These are phyloP conservation scores for Fusarium sulawesiense DNA, from an alignment of 2,329 filamentous ascomycete genomes.

Conservation along the genomic window DNA sequence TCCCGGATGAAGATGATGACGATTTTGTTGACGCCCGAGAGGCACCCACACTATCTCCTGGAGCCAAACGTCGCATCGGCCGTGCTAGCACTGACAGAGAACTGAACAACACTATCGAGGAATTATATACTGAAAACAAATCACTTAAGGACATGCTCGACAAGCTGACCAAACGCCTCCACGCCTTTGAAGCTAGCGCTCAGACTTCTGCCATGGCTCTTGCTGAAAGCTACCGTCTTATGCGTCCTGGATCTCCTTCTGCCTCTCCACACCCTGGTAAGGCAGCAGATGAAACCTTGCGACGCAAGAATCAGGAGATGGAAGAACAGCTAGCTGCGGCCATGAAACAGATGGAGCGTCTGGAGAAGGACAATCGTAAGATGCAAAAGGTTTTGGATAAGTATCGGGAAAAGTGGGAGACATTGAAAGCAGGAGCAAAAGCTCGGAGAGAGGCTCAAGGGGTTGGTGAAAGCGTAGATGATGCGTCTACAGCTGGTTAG, in stretches of 20 bases:
- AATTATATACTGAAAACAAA: conserved; percentile 88
- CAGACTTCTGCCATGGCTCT: conserved; percentile 88
- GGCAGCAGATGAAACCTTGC: conserved; percentile 53
- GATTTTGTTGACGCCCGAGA: conserved; percentile 92
- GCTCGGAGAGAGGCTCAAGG: conserved; percentile 61
- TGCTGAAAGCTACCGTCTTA: conserved; percentile 81
- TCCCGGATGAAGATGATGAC: conserved; percentile 74
- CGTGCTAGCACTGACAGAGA: conserved; percentile 58
- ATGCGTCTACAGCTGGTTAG: conserved; percentile 42
- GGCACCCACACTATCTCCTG: conserved; percentile 62
- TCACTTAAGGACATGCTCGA: conserved; percentile 87
- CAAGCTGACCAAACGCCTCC: conserved; percentile 85
- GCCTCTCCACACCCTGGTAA: conserved; percentile 45
- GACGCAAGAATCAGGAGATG: conserved; percentile 69
- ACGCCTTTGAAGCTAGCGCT: conserved; percentile 91
- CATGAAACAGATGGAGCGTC: conserved; percentile 70
- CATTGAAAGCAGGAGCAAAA: conserved; percentile 70
- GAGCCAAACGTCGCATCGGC: conserved; percentile 55
- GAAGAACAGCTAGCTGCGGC: conserved; percentile 72
- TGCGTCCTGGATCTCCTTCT: conserved; percentile 66
- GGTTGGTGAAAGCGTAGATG: conserved; percentile 51
- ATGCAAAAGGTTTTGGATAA: conserved; percentile 67
- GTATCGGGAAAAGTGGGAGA: conserved; percentile 71
- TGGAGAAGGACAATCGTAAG: conserved; percentile 71
- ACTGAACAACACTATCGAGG: conserved; percentile 79